A percentile compares a stretch with the other conserved stretches of the same genome.
Conservation (phyloP, 1,284 basidiomycete genomes). For the Lentinus polychrous region DNA sequence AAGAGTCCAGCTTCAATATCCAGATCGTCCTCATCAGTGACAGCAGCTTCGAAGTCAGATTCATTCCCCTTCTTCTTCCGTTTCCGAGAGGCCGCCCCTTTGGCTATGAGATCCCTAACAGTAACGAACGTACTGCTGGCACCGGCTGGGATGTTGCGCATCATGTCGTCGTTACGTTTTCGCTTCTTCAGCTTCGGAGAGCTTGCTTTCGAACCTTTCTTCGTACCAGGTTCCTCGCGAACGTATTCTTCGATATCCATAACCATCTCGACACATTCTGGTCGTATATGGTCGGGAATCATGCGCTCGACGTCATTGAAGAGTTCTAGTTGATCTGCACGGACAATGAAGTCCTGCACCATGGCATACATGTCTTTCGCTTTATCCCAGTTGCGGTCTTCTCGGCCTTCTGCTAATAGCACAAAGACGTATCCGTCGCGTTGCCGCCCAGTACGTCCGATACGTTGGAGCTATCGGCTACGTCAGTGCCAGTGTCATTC, state of each 20-base stretch:
- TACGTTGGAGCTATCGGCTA: conserved; percentile 76
- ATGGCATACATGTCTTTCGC: conserved; percentile 86
- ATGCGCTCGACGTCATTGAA: conserved; percentile 89
- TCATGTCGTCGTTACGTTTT: conserved; percentile 60
- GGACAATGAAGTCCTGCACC: conserved; percentile 85
- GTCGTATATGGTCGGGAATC: conserved; percentile 73
- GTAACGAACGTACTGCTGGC: conserved; percentile 58
- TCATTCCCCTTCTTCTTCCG: conserved; percentile 17
- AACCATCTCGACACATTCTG: conserved; percentile 71
- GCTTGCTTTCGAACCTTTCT: conserved; percentile 15
- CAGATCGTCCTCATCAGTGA: conserved; percentile 56
- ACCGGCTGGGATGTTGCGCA: conserved; percentile 59
- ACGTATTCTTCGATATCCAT: conserved; percentile 77
- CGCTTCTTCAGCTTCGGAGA: conserved; percentile 44
- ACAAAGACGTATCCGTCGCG: conserved; percentile 88
- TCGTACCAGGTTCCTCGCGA: conserved; percentile 37
- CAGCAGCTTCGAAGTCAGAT: conserved; percentile 32
- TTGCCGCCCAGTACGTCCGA: conserved; percentile 94
- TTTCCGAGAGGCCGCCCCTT: conserved; percentile 39
- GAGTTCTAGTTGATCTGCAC: conserved; percentile 83
- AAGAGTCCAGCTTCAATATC: conserved; percentile 48
- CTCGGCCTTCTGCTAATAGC: conserved; percentile 86
- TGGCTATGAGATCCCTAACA: conserved; percentile 52
- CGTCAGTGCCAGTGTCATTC: background rate
- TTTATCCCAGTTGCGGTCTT: conserved; percentile 88